A percentile compares a stretch with the other conserved stretches of the same genome.
These are phyloP conservation scores for Phoma sp. DNA, from an alignment of 2,329 filamentous ascomycete species.

Conservation along the genomic window DNA sequence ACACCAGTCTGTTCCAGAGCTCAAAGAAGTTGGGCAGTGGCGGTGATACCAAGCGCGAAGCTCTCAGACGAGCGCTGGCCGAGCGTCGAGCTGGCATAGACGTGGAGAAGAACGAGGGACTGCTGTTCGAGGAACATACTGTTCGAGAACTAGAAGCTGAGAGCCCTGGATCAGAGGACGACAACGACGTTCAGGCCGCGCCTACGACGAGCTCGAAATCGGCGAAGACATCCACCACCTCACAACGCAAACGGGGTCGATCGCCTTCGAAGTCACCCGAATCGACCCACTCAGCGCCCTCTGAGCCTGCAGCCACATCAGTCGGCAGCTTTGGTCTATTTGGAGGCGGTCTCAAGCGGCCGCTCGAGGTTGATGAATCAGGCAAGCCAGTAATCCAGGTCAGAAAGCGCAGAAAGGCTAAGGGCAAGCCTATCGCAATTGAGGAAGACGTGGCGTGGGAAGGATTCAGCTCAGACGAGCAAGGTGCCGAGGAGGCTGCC, in stretches of 20 bases:
- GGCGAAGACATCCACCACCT: neutral
- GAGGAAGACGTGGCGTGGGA: constrained; percentile 64
- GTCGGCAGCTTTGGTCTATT: constrained; percentile 39
- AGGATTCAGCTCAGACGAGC: constrained; percentile 63
- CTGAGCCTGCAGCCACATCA: constrained; percentile 10
- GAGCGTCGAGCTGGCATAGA: constrained; percentile 71
- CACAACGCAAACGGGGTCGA: constrained; percentile 23
- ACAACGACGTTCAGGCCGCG: constrained; percentile 20
- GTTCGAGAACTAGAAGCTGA: constrained; percentile 32
- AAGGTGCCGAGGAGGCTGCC: constrained; percentile 19
- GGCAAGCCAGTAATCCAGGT: constrained; percentile 84
- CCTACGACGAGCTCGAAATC: neutral
- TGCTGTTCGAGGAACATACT: constrained; percentile 59
- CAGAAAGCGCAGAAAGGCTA: constrained; percentile 70
- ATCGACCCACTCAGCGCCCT: neutral
- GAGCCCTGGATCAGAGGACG: constrained; percentile 35
- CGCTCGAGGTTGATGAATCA: constrained; percentile 78
- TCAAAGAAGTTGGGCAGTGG: constrained; percentile 75
- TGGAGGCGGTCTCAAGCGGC: constrained; percentile 86
- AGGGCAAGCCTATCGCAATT: constrained; percentile 46
- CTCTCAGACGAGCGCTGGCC: constrained; percentile 66
- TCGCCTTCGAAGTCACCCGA: constrained; percentile 25
- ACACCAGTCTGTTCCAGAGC: constrained; percentile 81
- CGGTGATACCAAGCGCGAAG: constrained; percentile 73
- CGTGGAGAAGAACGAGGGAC: constrained; percentile 58